A percentile compares a stretch with the other conserved stretches of the same genome.
Conservation (phyloP, 257 asterid species). For the Scutellaria baicalensis region DNA sequence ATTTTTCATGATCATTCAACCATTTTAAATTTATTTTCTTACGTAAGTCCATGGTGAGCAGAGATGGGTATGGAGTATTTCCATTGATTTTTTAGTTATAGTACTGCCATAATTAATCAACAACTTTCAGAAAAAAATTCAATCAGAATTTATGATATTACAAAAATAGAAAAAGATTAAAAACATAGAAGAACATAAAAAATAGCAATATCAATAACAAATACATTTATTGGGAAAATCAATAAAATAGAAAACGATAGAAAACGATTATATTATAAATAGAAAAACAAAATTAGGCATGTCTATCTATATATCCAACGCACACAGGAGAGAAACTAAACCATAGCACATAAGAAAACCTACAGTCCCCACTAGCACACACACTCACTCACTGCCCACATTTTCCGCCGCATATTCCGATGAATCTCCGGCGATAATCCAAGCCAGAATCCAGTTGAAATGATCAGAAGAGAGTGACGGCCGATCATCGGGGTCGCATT, state of each 20-base stretch:
- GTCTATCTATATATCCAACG: conserved; percentile 54
- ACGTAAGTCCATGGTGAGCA: too few relatives aligned
- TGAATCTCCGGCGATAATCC: conserved; percentile 40
- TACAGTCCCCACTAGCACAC: conserved; percentile 30
- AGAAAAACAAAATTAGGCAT: conserved; percentile 18
- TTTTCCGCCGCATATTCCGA: conserved; percentile 55
- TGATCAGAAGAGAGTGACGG: conserved; percentile 38
- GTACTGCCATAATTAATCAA: too few relatives aligned
- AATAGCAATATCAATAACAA: neutral
- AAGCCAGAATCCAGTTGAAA: neutral
- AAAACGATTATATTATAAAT: neutral
- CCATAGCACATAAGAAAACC: conserved; percentile 42
- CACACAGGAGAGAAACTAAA: conserved; percentile 36
- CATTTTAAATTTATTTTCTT: too few relatives aligned
- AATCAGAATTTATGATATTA: too few relatives aligned
- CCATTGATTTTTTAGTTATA: too few relatives aligned
- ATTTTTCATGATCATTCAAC: too few relatives aligned
- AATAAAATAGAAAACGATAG: neutral
- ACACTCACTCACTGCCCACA: conserved; percentile 33
- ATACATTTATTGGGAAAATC: neutral
- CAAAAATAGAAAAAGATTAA: neutral
- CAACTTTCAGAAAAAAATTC: too few relatives aligned
- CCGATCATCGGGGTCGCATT: conserved; percentile 15
- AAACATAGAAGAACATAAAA: neutral
- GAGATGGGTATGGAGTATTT: too few relatives aligned